A percentile compares a stretch with the other conserved stretches of the same genome.
phyloP scores from a whole-genome alignment of 2,329 filamentous ascomycete species.

The Nothophoma quercina region DNA sequence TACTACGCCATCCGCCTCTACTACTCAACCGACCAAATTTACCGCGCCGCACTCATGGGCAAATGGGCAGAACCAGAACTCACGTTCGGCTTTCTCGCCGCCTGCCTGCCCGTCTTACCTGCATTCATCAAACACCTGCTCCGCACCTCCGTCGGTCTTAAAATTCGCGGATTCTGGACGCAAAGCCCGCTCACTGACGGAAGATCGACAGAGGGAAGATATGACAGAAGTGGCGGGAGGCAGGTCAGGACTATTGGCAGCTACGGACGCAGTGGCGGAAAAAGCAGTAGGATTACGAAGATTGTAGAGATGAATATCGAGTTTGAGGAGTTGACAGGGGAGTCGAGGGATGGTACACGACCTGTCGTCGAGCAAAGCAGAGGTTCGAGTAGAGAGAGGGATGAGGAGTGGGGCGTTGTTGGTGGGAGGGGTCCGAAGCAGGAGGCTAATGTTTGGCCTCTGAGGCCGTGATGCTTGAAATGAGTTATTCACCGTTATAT shows the following conservation, averaged over 20 bases:
- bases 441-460: background rate
- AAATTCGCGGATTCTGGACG: background rate
- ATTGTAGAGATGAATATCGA: constrained; percentile 17
- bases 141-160: background rate
- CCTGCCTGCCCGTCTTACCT: constrained; percentile 25
- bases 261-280: background rate
- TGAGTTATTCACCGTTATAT: too few species aligned
- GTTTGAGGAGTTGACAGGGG: constrained; percentile 17
- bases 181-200: background rate
- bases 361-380: background rate
- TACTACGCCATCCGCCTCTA: constrained; percentile 21
- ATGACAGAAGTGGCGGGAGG: background rate
- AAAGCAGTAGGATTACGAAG: constrained; percentile 11
- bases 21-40: constrained; percentile 18
- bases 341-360: background rate
- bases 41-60: constrained; percentile 21
- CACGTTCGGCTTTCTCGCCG: constrained; percentile 23
- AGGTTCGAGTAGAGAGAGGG: background rate
- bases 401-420: constrained; percentile 2
- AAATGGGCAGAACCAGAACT: constrained; percentile 28
- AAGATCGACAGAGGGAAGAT: background rate
- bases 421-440: background rate
- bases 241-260: constrained; percentile 6
- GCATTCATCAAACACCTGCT: constrained; percentile 19
- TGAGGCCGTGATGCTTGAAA: background rate